Evolutionary conservation across 2,329 filamentous ascomycete genomes (phyloP).

Genomic region (Xylaria digitata): DNA sequence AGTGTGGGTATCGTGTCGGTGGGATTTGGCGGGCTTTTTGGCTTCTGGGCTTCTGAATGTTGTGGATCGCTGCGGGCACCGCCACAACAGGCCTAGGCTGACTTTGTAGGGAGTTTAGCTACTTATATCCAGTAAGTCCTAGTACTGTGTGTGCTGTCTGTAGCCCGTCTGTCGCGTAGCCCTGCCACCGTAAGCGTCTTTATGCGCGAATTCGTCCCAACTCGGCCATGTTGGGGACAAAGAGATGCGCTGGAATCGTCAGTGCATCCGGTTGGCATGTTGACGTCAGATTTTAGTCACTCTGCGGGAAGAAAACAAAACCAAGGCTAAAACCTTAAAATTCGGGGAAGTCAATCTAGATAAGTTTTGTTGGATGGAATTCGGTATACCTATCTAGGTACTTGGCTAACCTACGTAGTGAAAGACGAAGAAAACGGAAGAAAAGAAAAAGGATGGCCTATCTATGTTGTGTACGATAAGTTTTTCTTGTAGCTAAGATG

Average conservation of each 20-base stretch:
- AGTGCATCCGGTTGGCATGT: background rate
- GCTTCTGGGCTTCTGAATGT: slow-evolving; percentile 32
- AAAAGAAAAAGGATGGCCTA: too few species aligned
- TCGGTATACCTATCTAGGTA: too few species aligned
- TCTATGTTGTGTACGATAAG: too few species aligned
- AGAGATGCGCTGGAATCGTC: background rate
- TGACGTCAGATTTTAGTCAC: background rate
- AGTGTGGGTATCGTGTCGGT: slow-evolving; percentile 23
- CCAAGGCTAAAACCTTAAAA: background rate
- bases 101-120: slow-evolving; percentile 4
- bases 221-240: background rate
- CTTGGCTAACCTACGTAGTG: too few species aligned
- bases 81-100: slow-evolving; percentile 35
- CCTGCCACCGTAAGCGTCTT: slow-evolving; percentile 7
- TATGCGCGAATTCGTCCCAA: slow-evolving; percentile 7
- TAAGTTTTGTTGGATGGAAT: background rate
- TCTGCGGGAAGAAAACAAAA: background rate
- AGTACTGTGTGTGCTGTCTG: background rate
- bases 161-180: too few species aligned
- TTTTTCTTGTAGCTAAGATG: too few species aligned
- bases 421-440: too few species aligned
- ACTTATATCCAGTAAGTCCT: background rate
- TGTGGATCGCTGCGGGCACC: slow-evolving; percentile 37
- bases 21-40: slow-evolving; percentile 22
- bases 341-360: background rate